Evolutionary conservation across 306 rosid genomes (phyloP), one percentile per base, ranked within the genome.

Genomic region (Ochetophila trinervis): DNA sequence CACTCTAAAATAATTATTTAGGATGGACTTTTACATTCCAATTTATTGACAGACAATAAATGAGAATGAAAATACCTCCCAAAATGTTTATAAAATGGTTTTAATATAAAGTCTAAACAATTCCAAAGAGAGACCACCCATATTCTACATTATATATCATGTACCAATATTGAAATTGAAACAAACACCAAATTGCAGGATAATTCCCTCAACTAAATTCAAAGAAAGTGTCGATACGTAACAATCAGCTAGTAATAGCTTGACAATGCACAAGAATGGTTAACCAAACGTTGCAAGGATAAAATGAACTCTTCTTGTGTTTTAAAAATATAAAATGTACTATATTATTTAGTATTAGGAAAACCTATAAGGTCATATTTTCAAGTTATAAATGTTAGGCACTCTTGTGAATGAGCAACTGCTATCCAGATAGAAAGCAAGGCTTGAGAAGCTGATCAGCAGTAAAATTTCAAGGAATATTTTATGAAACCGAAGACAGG

Each of bases 41-140:
- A 8, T 10, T 14, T 19, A 61, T 3, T 42, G 36, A 24, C 15
- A 57, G 10, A 27, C 11, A 14, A 8, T 57, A 0, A 57, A 13
- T 57, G 14, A 4, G 5, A 37, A 37, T 2, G 2, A 37, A 7
- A 37, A 37, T 3, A 37, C 11, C 44, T 54, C 30, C 63, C 40
- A 55, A 55, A 5, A 42, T 5, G 3, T 57, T 19, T 18, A 6
- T 11, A 22, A 18, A 23, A 11, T 17, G 30, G 27, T 45, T 10
- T 20, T 59, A 71, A 14, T 32, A 14, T 68, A 72, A 44, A 56
- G 54, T 63, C 49, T 16, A 22, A 24, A 56, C 53, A 48, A 32
- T 36, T n/a, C 27, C 53, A 22, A 27, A 27, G 32, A 74, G 49
- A 42, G 57, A 73, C 24, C 21, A 1, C 50, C 27, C 52, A 22